Conservation (phyloP, 2,329 filamentous ascomycete genomes). For the Aspergillus sp. region DNA sequence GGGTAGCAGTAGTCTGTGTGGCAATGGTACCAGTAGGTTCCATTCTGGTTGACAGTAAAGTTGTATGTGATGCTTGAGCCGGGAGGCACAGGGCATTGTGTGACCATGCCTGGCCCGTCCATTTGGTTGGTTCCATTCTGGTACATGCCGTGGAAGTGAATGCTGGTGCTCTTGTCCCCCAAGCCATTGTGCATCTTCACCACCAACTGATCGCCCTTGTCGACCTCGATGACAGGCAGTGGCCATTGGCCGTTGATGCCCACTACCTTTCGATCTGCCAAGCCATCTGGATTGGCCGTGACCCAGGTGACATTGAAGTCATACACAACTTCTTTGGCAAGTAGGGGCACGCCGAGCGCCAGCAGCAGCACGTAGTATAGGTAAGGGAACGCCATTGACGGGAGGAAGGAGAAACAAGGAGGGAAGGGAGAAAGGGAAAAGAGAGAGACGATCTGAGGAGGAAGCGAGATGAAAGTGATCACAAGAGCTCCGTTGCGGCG, state of each 20-base stretch:
- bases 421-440: too few species aligned
- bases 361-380: too few species aligned
- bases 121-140: conserved; percentile 70
- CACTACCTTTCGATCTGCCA: conserved; percentile 64
- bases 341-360: too few species aligned
- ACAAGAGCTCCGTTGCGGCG: too few species aligned
- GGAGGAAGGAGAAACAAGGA: too few species aligned
- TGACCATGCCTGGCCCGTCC: conserved; percentile 70
- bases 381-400: too few species aligned
- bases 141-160: conserved; percentile 71
- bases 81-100: conserved; percentile 70
- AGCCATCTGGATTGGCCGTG: conserved; percentile 71
- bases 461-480: too few species aligned
- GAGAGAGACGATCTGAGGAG: too few species aligned
- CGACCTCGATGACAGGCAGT: conserved; percentile 60
- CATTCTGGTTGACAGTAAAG: conserved; percentile 68
- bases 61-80: conserved; percentile 70
- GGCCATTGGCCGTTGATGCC: conserved; percentile 81
- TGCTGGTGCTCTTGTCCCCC: conserved; percentile 43
- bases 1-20: conserved; percentile 71
- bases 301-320: conserved; percentile 68
- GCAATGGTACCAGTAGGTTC: conserved; percentile 81
- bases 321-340: background rate
- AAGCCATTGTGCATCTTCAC: conserved; percentile 46
- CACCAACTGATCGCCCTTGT: conserved; percentile 43